These are phyloP conservation scores for Ogataea zsoltii DNA, from an alignment of 805 yeast species.

Conservation along the genomic window DNA sequence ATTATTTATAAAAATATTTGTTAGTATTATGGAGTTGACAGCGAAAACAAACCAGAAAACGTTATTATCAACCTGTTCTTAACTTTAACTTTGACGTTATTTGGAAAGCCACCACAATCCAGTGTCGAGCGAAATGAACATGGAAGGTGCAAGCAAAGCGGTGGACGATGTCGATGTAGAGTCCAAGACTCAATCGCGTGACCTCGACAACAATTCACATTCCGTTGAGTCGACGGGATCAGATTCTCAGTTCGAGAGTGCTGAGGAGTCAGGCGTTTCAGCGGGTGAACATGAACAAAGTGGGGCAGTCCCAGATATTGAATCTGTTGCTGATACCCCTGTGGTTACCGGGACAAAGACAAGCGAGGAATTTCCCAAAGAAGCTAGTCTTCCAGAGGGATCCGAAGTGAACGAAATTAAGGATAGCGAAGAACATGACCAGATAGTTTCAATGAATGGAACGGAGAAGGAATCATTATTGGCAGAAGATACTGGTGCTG, in stretches of 20 bases:
- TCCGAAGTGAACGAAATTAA: background rate
- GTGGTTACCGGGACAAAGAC: background rate
- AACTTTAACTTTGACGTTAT: background rate
- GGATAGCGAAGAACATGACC: background rate
- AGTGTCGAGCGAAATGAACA: no score
- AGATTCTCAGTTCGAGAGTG: slow-evolving; percentile 8
- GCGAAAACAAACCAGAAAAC: slow-evolving; percentile 2
- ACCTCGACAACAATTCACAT: background rate
- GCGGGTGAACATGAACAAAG: slow-evolving; percentile 23
- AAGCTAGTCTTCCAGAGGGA: background rate
- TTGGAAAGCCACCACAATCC: no score
- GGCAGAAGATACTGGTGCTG: background rate
- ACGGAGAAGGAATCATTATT: background rate
- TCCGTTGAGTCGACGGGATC: slow-evolving; percentile 8
- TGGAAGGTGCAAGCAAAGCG: background rate
- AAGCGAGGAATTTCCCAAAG: background rate
- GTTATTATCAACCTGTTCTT: background rate
- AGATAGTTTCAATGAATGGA: background rate
- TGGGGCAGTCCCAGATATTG: slow-evolving; percentile 5
- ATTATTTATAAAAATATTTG: background rate
- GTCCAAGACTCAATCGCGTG: slow-evolving; percentile 1
- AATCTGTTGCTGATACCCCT: background rate
- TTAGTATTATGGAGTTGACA: slow-evolving; percentile 2
- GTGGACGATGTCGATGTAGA: slow-evolving; percentile 1
- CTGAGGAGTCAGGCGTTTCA: slow-evolving; percentile 12